Evolutionary conservation across 306 rosid species (phyloP).

Genomic region (Styphnolobium japonicum): DNA sequence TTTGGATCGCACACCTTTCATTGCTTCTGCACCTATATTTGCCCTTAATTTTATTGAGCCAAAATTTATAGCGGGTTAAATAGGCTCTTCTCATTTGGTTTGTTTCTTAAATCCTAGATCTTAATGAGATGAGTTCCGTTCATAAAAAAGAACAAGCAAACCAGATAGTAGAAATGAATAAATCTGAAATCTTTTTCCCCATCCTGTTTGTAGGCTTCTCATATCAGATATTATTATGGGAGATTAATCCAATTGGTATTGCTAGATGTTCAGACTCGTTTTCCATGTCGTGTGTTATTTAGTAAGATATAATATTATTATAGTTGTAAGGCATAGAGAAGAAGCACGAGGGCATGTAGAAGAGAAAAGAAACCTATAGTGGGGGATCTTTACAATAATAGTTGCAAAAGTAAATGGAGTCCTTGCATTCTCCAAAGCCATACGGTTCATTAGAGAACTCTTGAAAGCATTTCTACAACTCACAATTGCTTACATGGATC

Average conservation of each 20-base stretch:
- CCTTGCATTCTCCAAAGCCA: slow-evolving; percentile 45
- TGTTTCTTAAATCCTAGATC: neutral
- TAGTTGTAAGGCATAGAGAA: neutral
- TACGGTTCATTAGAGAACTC: slow-evolving; percentile 41
- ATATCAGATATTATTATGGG: neutral
- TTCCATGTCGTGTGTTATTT: too few species aligned
- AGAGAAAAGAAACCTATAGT: neutral
- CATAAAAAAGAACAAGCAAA: neutral
- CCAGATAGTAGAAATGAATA: neutral
- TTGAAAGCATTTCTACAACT: slow-evolving; percentile 31
- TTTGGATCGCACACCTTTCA: neutral
- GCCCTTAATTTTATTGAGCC: neutral
- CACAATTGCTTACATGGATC: slow-evolving; percentile 31
- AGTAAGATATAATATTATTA: too few species aligned
- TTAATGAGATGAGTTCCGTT: neutral
- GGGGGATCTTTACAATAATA: slow-evolving; percentile 44
- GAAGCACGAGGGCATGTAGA: neutral
- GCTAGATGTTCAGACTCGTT: too few species aligned
- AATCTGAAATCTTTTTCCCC: neutral
- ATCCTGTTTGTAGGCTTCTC: neutral
- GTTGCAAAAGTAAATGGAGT: slow-evolving; percentile 38
- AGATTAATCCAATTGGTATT: too few species aligned
- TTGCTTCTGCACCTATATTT: neutral
- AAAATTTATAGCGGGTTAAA: neutral
- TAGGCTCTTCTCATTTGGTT: neutral